A percentile compares a stretch with the other conserved stretches of the same genome.
These are phyloP conservation scores for Globisporangium barbulae DNA, from an alignment of 352 stramenopile genomes.

Conservation along the genomic window DNA sequence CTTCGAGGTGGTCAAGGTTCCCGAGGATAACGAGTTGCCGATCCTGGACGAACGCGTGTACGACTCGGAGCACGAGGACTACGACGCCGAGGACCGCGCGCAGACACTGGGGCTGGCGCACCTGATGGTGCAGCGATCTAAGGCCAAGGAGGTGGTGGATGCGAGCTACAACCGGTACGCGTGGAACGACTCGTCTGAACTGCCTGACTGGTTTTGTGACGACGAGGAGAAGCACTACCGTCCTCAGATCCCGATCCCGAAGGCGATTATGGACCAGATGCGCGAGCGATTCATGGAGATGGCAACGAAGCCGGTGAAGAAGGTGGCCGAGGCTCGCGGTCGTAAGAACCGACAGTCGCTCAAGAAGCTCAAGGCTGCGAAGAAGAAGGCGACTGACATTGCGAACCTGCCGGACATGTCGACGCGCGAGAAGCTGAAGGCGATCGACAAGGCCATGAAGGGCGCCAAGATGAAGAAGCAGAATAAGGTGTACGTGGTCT, in stretches of 20 bases:
- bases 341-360: constrained; percentile 94
- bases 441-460: constrained; percentile 97
- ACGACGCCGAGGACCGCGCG: constrained; percentile 96
- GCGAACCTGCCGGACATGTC: constrained; percentile 96
- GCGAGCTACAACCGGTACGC: constrained; percentile 99
- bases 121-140: constrained; percentile 97
- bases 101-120: constrained; percentile 95
- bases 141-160: constrained; percentile 98
- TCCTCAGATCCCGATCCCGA: constrained; percentile 96
- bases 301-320: constrained; percentile 97
- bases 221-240: constrained; percentile 97
- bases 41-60: constrained; percentile 91
- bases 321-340: constrained; percentile 97
- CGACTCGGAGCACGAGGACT: constrained; percentile 96
- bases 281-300: constrained; percentile 96
- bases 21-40: constrained; percentile 37
- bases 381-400: constrained; percentile 97
- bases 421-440: constrained; percentile 97
- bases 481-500: constrained; percentile 97
- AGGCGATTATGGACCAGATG: constrained; percentile 97
- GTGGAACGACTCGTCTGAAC: constrained; percentile 95
- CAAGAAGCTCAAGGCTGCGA: constrained; percentile 95
- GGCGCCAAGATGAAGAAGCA: constrained; percentile 86
- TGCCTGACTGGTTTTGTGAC: constrained; percentile 98
- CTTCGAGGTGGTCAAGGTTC: constrained; percentile 50